Conservation (phyloP, 805 yeast species). For the Candida adriatica region DNA sequence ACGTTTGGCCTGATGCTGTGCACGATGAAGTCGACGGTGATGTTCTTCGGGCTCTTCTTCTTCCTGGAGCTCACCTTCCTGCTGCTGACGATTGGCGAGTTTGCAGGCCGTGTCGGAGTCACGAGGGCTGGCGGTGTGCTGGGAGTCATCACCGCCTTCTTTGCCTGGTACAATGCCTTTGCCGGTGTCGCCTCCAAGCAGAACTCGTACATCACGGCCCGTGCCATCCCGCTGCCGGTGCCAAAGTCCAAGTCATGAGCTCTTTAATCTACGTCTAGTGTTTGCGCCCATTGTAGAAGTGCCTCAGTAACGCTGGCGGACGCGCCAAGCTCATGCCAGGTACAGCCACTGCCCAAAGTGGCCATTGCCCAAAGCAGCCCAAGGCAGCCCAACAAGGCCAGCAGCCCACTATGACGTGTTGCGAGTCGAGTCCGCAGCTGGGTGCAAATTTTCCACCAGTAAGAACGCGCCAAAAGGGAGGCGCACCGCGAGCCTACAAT, state of each 20-base stretch:
- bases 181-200: constrained; percentile 54
- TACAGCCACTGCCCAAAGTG: too few relatives aligned
- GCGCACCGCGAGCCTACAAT: too few relatives aligned
- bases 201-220: constrained; percentile 36
- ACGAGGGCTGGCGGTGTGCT: constrained; percentile 50
- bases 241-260: constrained; percentile 23
- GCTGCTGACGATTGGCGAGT: constrained; percentile 45
- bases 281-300: too few relatives aligned
- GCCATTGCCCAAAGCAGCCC: too few relatives aligned
- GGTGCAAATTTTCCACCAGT: too few relatives aligned
- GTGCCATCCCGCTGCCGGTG: constrained; percentile 29
- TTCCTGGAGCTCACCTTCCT: constrained; percentile 48
- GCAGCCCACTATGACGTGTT: too few relatives aligned
- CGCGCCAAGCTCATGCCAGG: too few relatives aligned
- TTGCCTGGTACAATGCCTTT: constrained; percentile 56
- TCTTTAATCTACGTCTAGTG: neutral
- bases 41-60: constrained; percentile 52
- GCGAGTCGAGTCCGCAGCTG: too few relatives aligned
- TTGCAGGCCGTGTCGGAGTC: constrained; percentile 34
- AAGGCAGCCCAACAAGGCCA: too few relatives aligned
- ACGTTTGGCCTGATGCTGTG: constrained; percentile 46
- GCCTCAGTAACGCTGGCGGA: too few relatives aligned
- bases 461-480: too few relatives aligned
- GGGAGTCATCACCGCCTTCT: constrained; percentile 45
- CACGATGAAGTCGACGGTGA: constrained; percentile 59